Evolutionary conservation across 2,329 filamentous ascomycete genomes (phyloP).

Genomic region (Sclerotinia glacialis): DNA sequence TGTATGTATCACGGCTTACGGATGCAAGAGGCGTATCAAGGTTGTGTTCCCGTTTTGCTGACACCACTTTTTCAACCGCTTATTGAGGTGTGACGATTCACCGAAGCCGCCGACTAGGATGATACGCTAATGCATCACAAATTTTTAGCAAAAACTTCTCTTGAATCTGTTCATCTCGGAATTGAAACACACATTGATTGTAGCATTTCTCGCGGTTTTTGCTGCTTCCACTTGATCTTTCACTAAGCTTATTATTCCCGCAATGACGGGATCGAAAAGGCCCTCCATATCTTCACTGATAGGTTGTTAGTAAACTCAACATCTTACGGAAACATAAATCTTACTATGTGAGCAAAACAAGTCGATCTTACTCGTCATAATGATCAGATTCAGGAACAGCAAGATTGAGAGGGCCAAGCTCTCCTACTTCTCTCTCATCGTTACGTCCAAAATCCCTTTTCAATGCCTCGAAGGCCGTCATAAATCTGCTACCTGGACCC

Average conservation of each 20-base stretch:
- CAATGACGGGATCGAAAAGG: slow-evolving; percentile 33
- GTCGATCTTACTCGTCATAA: slow-evolving; percentile 26
- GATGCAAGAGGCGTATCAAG: slow-evolving; percentile 28
- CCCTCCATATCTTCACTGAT: slow-evolving; percentile 30
- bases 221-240: slow-evolving; percentile 28
- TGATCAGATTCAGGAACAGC: slow-evolving; percentile 25
- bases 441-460: slow-evolving; percentile 28
- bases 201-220: slow-evolving; percentile 17
- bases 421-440: slow-evolving; percentile 22
- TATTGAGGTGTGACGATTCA: slow-evolving; percentile 29
- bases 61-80: slow-evolving; percentile 28
- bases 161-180: neutral
- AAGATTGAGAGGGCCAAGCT: slow-evolving; percentile 27
- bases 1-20: slow-evolving; percentile 24
- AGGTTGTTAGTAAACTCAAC: neutral
- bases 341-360: slow-evolving; percentile 29
- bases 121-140: slow-evolving; percentile 23
- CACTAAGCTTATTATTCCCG: slow-evolving; percentile 27
- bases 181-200: slow-evolving; percentile 27
- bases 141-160: neutral
- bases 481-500: slow-evolving; percentile 31
- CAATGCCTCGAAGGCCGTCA: slow-evolving; percentile 25
- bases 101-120: slow-evolving; percentile 29
- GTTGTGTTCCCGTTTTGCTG: slow-evolving; percentile 26
- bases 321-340: neutral